phyloP scores from a whole-genome alignment of 2,329 filamentous ascomycete genomes.

The Zalaria obscura region DNA sequence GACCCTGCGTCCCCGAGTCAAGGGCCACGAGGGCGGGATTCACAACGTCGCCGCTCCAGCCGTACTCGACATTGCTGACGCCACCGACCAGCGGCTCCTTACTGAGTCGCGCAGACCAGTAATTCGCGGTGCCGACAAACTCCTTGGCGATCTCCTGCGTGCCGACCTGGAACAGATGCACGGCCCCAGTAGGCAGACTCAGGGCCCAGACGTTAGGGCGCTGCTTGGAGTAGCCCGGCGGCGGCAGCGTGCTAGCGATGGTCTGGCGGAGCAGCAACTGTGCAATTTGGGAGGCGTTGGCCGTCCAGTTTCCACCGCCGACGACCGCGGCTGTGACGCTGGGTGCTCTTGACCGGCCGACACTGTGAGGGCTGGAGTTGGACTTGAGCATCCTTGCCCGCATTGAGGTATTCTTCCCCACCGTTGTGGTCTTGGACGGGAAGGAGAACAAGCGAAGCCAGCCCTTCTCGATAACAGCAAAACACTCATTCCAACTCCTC shows the following conservation, averaged over 20 bases:
- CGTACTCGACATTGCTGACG: slow-evolving; percentile 94
- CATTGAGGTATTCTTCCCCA: slow-evolving; percentile 11
- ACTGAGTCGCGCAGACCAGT: slow-evolving; percentile 89
- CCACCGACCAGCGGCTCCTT: slow-evolving; percentile 87
- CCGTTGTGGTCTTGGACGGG: slow-evolving; percentile 45
- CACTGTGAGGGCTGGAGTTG: neutral
- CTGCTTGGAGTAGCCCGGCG: slow-evolving; percentile 82
- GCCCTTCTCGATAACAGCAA: slow-evolving; percentile 90
- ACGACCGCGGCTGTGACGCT: slow-evolving; percentile 50
- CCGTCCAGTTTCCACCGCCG: slow-evolving; percentile 95
- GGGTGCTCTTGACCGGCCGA: slow-evolving; percentile 12
- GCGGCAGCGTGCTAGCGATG: slow-evolving; percentile 75
- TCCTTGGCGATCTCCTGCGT: slow-evolving; percentile 90
- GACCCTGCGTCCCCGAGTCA: slow-evolving; percentile 19
- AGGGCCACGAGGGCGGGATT: slow-evolving; percentile 27
- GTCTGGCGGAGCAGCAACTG: slow-evolving; percentile 82
- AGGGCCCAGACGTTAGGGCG: slow-evolving; percentile 90
- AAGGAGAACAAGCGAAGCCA: slow-evolving; percentile 93
- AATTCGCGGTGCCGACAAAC: slow-evolving; percentile 89
- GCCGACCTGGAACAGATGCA: slow-evolving; percentile 96
- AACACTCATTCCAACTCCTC: slow-evolving; percentile 86
- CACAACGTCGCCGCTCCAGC: slow-evolving; percentile 80
- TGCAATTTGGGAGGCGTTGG: slow-evolving; percentile 82
- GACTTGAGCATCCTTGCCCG: slow-evolving; percentile 21
- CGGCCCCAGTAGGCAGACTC: slow-evolving; percentile 79